Percentiles rank a stretch among this genome's conserved stretches.
Conservation (phyloP, 768 basidiomycete genomes). For the Peribolospora kevripleyi region DNA sequence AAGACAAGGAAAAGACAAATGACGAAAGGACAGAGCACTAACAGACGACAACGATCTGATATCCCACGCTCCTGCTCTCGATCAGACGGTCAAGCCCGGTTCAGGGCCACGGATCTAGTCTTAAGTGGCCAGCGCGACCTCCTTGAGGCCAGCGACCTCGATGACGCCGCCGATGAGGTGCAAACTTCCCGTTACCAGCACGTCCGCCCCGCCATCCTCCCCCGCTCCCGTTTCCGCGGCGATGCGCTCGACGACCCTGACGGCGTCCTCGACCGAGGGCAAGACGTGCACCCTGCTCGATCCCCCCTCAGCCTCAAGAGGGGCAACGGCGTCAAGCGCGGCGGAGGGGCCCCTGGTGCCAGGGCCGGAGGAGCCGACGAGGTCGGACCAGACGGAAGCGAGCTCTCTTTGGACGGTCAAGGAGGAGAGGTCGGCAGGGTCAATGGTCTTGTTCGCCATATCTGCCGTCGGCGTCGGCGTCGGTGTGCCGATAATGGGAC, state of each 20-base stretch:
- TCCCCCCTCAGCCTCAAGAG: constrained; percentile 18
- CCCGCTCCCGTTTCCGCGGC: constrained; percentile 3
- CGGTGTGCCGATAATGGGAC: background rate
- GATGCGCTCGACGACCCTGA: constrained; percentile 35
- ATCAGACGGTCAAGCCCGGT: too few relatives aligned
- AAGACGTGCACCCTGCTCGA: constrained; percentile 42
- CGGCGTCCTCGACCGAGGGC: constrained; percentile 69
- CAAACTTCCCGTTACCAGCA: constrained; percentile 77
- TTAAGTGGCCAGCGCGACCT: too few relatives aligned
- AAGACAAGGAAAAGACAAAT: too few relatives aligned
- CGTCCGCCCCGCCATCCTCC: constrained; percentile 21
- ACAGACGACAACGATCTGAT: too few relatives aligned
- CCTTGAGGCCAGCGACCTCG: constrained; percentile 37
- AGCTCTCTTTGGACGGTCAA: constrained; percentile 56
- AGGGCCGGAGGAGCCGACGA: constrained; percentile 16
- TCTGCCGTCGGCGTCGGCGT: constrained; percentile 28
- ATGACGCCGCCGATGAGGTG: constrained; percentile 85
- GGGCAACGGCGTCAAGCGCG: constrained; percentile 25
- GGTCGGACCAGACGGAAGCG: constrained; percentile 41
- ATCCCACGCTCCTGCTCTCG: too few relatives aligned
- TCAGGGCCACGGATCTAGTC: too few relatives aligned
- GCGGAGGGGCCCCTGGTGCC: background rate
- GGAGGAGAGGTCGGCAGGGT: constrained; percentile 35
- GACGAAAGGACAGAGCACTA: too few relatives aligned
- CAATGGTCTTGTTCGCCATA: constrained; percentile 42